Conservation (phyloP, 352 stramenopile genomes). For the Phytophthora kernoviae region DNA sequence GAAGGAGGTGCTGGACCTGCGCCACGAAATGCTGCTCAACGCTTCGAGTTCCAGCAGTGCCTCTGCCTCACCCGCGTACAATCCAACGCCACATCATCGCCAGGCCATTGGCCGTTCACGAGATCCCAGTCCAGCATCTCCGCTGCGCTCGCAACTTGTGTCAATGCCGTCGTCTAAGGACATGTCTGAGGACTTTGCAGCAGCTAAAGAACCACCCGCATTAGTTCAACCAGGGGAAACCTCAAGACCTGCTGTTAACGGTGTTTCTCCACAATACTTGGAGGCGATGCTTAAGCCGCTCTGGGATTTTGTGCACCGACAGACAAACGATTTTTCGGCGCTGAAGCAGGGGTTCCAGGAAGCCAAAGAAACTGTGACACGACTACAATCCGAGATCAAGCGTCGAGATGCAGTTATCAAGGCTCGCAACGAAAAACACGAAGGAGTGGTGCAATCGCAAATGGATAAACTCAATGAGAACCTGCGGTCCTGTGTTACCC, state of each 20-base stretch:
- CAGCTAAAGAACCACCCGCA: conserved; percentile 20
- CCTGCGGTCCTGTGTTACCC: conserved; percentile 70
- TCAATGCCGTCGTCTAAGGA: conserved; percentile 29
- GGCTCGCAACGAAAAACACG: conserved; percentile 80
- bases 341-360: conserved; percentile 70
- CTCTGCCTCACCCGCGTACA: conserved; percentile 30
- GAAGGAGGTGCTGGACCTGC: conserved; percentile 81
- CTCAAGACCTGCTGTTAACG: conserved; percentile 4
- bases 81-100: conserved; percentile 58
- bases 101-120: conserved; percentile 49
- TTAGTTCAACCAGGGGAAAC: conserved; percentile 11
- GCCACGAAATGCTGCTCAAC: conserved; percentile 75
- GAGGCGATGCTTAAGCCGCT: conserved; percentile 63
- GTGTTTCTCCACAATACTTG: conserved; percentile 24
- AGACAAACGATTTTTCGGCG: conserved; percentile 73
- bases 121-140: conserved; percentile 5
- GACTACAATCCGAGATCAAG: conserved; percentile 83
- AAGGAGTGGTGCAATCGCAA: conserved; percentile 67
- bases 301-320: conserved; percentile 79
- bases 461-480: conserved; percentile 84
- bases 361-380: conserved; percentile 71
- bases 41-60: conserved; percentile 40
- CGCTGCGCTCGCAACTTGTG: conserved; percentile 10
- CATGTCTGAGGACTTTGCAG: conserved; percentile 29
- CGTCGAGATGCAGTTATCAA: conserved; percentile 78